Evolutionary conservation across 2,329 filamentous ascomycete genomes (phyloP).

Genomic region (Ustulina deusta): DNA sequence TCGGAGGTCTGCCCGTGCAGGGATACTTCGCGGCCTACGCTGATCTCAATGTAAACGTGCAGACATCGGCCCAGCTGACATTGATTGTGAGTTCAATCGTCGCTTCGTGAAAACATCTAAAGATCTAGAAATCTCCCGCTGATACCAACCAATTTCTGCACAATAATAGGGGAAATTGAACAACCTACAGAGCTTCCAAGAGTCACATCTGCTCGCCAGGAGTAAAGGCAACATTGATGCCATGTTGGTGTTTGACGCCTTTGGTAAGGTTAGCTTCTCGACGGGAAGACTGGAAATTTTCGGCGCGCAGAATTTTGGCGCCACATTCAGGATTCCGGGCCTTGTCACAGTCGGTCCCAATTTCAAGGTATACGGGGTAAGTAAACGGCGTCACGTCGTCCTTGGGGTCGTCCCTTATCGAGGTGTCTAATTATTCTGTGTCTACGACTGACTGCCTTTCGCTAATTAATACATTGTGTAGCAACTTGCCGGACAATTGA

Average conservation of each 20-base stretch:
- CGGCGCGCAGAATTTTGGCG: constrained; percentile 24
- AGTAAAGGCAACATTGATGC: constrained; percentile 33
- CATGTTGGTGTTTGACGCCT: constrained; percentile 34
- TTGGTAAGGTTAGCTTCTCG: constrained; percentile 30
- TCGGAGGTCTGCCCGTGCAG: constrained; percentile 21
- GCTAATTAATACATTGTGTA: constrained; percentile 11
- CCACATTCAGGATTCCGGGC: constrained; percentile 26
- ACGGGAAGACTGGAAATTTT: constrained; percentile 30
- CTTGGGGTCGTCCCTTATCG: neutral
- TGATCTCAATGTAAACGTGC: constrained; percentile 30
- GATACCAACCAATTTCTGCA: neutral
- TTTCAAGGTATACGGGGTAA: constrained; percentile 30
- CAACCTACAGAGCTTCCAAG: constrained; percentile 29
- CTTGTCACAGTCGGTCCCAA: constrained; percentile 34
- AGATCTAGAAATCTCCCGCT: neutral
- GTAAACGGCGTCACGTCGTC: constrained; percentile 4
- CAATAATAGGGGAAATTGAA: constrained; percentile 25
- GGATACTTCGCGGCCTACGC: constrained; percentile 30
- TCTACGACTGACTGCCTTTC: constrained; percentile 1
- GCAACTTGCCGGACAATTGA: constrained; percentile 22
- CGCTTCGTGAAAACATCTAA: neutral
- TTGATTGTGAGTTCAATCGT: constrained; percentile 21
- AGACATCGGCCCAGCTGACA: constrained; percentile 34
- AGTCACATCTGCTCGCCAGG: constrained; percentile 31
- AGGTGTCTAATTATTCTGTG: neutral